Conservation (phyloP, 306 rosid genomes). For the Abrus pulchellus region DNA sequence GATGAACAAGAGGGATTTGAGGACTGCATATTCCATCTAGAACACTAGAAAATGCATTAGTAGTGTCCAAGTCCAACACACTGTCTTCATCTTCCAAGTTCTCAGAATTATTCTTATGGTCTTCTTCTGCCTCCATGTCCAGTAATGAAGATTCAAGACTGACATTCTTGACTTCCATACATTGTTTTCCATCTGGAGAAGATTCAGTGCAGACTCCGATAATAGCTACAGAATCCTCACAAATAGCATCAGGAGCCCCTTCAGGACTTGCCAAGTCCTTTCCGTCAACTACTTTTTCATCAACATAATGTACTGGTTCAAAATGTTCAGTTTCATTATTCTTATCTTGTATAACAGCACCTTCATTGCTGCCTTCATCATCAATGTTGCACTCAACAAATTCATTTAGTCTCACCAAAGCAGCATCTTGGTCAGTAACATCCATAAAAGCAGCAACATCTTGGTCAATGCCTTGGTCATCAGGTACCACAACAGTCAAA, state of each 20-base stretch:
- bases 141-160: slow-evolving; percentile 24
- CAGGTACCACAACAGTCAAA: background rate
- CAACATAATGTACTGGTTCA: background rate
- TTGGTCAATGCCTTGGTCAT: background rate
- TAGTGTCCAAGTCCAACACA: background rate
- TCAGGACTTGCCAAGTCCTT: slow-evolving; percentile 17
- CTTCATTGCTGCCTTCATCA: background rate
- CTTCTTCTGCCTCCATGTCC: background rate
- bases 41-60: background rate
- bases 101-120: background rate
- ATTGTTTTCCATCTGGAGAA: background rate
- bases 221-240: slow-evolving; percentile 22
- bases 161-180: background rate
- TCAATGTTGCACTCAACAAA: background rate
- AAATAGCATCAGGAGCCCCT: slow-evolving; percentile 14
- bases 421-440: background rate
- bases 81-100: slow-evolving; percentile 20
- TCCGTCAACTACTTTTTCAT: background rate
- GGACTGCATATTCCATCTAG: background rate
- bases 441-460: background rate
- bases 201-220: background rate
- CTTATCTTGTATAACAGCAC: background rate
- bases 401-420: background rate
- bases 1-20: background rate
- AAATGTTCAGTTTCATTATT: slow-evolving; percentile 1